Base-by-base conservation (phyloP, 1,139 yeast species). In the Protomyces gravidus region DNA sequence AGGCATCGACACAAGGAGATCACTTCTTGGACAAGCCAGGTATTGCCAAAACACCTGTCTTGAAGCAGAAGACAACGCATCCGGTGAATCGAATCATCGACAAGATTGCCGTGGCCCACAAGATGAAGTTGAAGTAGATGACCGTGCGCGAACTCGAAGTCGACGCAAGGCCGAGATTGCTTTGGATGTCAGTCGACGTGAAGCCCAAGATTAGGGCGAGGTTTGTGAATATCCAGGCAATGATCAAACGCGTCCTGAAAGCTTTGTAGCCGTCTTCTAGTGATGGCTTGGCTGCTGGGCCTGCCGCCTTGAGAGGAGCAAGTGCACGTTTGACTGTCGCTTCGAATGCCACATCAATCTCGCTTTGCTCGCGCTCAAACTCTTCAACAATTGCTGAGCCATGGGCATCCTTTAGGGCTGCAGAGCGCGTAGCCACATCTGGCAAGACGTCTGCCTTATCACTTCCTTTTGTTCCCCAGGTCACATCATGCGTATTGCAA, bases 381-480 rank as follows among this genome's bases (percentile, higher is more conserved):
- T 77, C 80, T 67, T 86, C 89, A 65, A 86, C 84, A 63, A 86
- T 84, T 68, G 87, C 89, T 68, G 82, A 86, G 63, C 82, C 85
- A 63, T 84, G 80, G 65, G 83, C 81, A 66, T 81, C 84, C 28
- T 36, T 36, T 6, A 23, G 23, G 19, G 42, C 42, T 5, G 84
- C 85, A 45, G 74, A 79, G 68, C 71, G 76, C 66, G 74, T 74
- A 67, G 66, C 70, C 40, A 74, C 79, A 47, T 80, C 80, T 33
- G 89, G 89, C 55, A 82, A 71, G 26, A 81, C 82, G 63, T 79
- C 81, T 1, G 84, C 82, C 62, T 77, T 79, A 61, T 81, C 81
- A 9, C 84, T 87, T 63, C 97, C 98, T 71, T 86, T 85, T 26
- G 92, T 86, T 69, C 95, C 95, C 95, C 95, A 86, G 0, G 92